A percentile compares a stretch with the other conserved stretches of the same genome.
Evolutionary conservation across 352 stramenopile genomes (phyloP).

Genomic region (Globisporangium irregulare): DNA sequence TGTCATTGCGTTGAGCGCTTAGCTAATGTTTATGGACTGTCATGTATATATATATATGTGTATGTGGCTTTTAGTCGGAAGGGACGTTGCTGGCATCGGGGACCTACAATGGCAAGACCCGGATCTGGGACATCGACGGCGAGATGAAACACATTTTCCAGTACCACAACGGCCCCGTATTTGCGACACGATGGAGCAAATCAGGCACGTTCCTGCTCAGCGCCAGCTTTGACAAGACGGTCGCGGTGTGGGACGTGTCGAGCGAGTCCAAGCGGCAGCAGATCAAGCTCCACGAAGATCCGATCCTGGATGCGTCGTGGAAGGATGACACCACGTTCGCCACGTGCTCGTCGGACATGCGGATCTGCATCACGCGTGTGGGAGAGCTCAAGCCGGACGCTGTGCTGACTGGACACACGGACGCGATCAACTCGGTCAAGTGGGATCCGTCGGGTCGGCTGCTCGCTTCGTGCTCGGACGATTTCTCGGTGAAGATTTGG

Average conservation of each 20-base stretch:
- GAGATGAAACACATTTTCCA: constrained; percentile 85
- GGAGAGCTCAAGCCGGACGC: constrained; percentile 72
- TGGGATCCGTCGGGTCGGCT: constrained; percentile 94
- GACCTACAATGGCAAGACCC: constrained; percentile 94
- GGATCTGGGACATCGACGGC: constrained; percentile 69
- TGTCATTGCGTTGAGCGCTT: background rate
- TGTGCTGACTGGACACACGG: constrained; percentile 90
- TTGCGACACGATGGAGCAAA: constrained; percentile 84
- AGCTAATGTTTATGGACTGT: background rate
- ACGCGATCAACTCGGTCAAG: constrained; percentile 98
- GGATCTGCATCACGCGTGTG: constrained; percentile 89
- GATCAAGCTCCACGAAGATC: constrained; percentile 90
- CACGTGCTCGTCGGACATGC: constrained; percentile 93
- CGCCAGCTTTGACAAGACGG: constrained; percentile 85
- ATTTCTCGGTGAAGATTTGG: constrained; percentile 98
- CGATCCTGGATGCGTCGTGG: constrained; percentile 92
- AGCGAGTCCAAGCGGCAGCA: constrained; percentile 92
- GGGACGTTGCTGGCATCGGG: constrained; percentile 92
- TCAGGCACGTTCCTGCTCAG: constrained; percentile 71
- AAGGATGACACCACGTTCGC: constrained; percentile 94
- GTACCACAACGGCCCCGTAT: constrained; percentile 83
- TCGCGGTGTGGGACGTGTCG: constrained; percentile 77
- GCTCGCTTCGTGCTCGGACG: constrained; percentile 97
- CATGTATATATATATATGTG: background rate
- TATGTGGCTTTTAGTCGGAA: constrained; percentile 52